phyloP scores from a whole-genome alignment of 139 green algal species.

The Coelastrella sp. region DNA sequence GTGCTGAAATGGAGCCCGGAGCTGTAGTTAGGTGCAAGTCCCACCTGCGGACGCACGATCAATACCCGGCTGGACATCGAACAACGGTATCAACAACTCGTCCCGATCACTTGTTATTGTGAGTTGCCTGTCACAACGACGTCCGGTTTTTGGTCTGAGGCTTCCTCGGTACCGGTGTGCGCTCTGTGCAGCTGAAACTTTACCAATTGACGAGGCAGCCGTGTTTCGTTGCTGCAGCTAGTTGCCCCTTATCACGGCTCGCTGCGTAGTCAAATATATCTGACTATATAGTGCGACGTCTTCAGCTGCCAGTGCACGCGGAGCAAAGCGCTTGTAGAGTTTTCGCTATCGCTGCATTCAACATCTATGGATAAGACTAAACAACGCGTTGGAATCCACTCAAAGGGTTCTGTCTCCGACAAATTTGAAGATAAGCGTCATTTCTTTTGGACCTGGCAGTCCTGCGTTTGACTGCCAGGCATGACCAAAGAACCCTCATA shows the following conservation, averaged over 20 bases:
- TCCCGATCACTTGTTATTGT: not conserved
- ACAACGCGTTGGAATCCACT: not conserved
- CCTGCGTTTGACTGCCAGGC: no score
- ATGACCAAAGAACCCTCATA: no score
- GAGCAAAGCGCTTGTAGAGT: not conserved
- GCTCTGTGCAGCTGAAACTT: not conserved
- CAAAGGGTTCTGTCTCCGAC: not conserved
- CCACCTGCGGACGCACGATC: not conserved
- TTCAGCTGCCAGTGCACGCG: not conserved
- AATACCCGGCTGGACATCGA: not conserved
- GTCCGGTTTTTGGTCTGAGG: not conserved
- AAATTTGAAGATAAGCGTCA: not conserved
- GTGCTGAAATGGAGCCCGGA: not conserved
- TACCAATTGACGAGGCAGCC: not conserved
- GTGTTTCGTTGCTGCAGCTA: not conserved
- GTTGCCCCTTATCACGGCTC: no score
- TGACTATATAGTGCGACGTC: not conserved
- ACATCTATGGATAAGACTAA: not conserved
- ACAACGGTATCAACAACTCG: not conserved
- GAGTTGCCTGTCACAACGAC: not conserved
- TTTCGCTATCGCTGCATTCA: not conserved
- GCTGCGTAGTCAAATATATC: not conserved
- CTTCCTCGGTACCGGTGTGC: not conserved
- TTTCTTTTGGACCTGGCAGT: no score
- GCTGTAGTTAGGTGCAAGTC: not conserved